Evolutionary conservation across 139 green algal genomes (phyloP), one percentile per base, ranked within the genome.

Genomic region (Chlamydomonas schloesseri): DNA sequence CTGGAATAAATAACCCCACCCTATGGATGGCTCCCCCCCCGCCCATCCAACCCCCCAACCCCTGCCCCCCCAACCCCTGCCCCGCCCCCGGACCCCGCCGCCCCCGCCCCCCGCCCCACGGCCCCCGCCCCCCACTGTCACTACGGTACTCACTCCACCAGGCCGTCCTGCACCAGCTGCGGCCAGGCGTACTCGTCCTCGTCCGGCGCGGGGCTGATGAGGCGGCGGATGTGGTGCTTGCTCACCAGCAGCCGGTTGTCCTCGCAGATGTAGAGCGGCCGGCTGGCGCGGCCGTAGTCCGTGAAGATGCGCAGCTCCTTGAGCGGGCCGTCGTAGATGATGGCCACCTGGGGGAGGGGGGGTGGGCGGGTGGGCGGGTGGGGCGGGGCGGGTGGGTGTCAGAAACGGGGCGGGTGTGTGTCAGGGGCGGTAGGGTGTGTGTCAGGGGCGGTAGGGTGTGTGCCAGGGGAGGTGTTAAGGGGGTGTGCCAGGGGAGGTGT

Each of bases 221-320:
- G 84, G 82, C 99, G 89, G 58, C 86, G 74, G 86, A 99, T 94
- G 89, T 98, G 79, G 6, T 86, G 34, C 91, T 98, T 98, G 72
- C 94, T 96, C 67, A 99, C 95, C 4, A 92, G 83, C 88, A 99
- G 89, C 62, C 86, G 71, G 87, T 98, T 93, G 36, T 96, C 90
- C 73, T 98, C 93, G 37, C 99, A 96, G 62, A 99, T 98, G 89
- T 99, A 99, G 34, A 99, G 92, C 46, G 96, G 96, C 9, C 96
- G 92, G 71, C 88, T 97, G 76, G 93, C 96, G 37, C 96, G 94
- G n/a, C 96, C 96, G 33, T 90, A 96, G 84, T 99, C 96, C 13
- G 95, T 97, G 91, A 94, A 96, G 70, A 99, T 87, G 3, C 96
- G 91, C 82, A 99, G 91, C 94, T 99, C 96, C 69, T 96, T 93